These are phyloP conservation scores for Macrolepiota albuminosa DNA, from an alignment of 768 basidiomycete species.

Conservation along the genomic window DNA sequence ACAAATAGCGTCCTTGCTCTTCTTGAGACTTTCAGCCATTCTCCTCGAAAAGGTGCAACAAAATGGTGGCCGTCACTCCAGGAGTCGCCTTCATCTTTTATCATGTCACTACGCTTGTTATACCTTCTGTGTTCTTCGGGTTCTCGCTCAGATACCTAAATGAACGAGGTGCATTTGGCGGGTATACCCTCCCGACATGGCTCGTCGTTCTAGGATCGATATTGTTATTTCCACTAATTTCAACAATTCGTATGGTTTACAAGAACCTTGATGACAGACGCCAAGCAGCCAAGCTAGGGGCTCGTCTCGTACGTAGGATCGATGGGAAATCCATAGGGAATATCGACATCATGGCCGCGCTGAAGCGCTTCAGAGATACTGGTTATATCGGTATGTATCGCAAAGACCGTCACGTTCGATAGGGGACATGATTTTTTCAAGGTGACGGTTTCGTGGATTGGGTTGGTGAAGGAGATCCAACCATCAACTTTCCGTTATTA, in stretches of 20 bases:
- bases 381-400: constrained; percentile 45
- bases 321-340: constrained; percentile 40
- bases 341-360: constrained; percentile 32
- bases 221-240: constrained; percentile 28
- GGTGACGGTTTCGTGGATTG: constrained; percentile 38
- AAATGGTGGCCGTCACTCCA: constrained; percentile 28
- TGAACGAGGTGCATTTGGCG: constrained; percentile 5
- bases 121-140: constrained; percentile 17
- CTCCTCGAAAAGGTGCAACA: no score
- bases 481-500: constrained; percentile 39
- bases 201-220: constrained; percentile 24
- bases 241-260: constrained; percentile 25
- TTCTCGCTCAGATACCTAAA: constrained; percentile 13
- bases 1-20: not conserved
- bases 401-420: not conserved
- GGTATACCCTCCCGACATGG: constrained; percentile 32
- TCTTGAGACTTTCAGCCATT: not conserved
- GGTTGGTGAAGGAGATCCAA: constrained; percentile 32
- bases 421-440: constrained; percentile 11
- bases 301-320: constrained; percentile 36
- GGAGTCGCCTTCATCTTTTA: constrained; percentile 28
- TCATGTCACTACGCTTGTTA: constrained; percentile 14
- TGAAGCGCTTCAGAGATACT: constrained; percentile 30
- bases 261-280: constrained; percentile 26
- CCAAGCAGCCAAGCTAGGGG: constrained; percentile 39